A percentile compares a stretch with the other conserved stretches of the same genome.
Conservation (phyloP, 2,329 filamentous ascomycete species). For the Aureobasidium sp. region DNA sequence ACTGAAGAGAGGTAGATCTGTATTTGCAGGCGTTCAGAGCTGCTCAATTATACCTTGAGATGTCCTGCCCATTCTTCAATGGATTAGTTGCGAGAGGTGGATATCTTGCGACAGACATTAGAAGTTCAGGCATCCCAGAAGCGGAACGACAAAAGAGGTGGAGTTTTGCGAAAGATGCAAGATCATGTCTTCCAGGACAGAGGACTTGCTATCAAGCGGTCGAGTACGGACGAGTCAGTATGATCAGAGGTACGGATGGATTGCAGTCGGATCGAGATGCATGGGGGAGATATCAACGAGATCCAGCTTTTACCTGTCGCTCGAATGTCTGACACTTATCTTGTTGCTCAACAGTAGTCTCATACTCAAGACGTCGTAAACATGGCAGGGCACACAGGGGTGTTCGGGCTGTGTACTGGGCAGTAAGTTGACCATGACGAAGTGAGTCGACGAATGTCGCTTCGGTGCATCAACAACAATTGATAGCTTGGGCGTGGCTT, state of each 20-base stretch:
- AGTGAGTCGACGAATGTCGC: background rate
- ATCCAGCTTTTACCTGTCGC: background rate
- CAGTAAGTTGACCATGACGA: background rate
- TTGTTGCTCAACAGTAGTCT: background rate
- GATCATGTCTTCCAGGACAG: background rate
- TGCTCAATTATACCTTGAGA: too few relatives aligned
- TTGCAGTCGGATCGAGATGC: background rate
- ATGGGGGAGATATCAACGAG: background rate
- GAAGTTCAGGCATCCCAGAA: background rate
- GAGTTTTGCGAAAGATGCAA: background rate
- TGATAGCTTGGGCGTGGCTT: background rate
- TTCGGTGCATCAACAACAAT: background rate
- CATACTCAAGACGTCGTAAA: background rate
- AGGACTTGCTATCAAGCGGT: background rate
- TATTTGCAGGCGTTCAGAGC: too few relatives aligned
- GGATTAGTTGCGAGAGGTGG: background rate
- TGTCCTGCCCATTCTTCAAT: too few relatives aligned
- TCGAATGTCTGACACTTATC: background rate
- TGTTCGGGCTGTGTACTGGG: background rate
- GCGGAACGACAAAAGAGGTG: background rate
- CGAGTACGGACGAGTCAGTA: background rate
- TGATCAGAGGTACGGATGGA: background rate
- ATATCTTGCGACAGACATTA: background rate
- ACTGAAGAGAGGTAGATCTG: too few relatives aligned
- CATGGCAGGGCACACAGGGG: background rate